Evolutionary conservation across 2,329 filamentous ascomycete genomes (phyloP).

Genomic region (Pestalotiopsis sp.): DNA sequence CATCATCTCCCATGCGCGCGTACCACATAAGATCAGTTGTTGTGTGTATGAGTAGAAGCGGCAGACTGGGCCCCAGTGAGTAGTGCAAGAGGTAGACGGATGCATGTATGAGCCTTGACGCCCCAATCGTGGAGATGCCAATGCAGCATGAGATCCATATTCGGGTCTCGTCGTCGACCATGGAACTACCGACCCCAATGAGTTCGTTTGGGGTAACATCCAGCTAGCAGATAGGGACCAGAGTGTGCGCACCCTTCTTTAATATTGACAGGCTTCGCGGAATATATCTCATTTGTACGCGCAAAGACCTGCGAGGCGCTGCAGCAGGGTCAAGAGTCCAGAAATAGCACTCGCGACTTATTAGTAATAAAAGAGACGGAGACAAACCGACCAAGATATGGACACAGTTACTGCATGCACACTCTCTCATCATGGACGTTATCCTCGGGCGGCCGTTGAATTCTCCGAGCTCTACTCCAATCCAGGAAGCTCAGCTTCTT

Average conservation of each 20-base stretch:
- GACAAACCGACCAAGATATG: not conserved
- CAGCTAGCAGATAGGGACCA: not conserved
- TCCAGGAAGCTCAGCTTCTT: not conserved
- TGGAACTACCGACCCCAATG: not conserved
- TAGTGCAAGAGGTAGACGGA: not conserved
- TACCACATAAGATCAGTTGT: not conserved
- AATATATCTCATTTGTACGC: not conserved
- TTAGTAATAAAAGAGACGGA: not conserved
- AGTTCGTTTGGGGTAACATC: not conserved
- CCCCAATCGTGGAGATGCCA: conserved; percentile 2
- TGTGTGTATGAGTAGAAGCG: not conserved
- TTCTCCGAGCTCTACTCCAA: not conserved
- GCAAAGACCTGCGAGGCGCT: not conserved
- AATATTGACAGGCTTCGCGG: not conserved
- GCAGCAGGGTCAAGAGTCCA: not conserved
- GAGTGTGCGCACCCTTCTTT: not conserved
- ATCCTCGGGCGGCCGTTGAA: not conserved
- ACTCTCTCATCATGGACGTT: not conserved
- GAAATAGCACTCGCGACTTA: not conserved
- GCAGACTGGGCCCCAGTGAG: not conserved
- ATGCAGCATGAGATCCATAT: not conserved
- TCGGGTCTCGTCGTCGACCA: not conserved
- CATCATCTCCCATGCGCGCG: not conserved
- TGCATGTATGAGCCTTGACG: not conserved
- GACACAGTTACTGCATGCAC: not conserved